Conservation (phyloP, 192 early-diverging fungal genomes). For the Podila horticola region DNA sequence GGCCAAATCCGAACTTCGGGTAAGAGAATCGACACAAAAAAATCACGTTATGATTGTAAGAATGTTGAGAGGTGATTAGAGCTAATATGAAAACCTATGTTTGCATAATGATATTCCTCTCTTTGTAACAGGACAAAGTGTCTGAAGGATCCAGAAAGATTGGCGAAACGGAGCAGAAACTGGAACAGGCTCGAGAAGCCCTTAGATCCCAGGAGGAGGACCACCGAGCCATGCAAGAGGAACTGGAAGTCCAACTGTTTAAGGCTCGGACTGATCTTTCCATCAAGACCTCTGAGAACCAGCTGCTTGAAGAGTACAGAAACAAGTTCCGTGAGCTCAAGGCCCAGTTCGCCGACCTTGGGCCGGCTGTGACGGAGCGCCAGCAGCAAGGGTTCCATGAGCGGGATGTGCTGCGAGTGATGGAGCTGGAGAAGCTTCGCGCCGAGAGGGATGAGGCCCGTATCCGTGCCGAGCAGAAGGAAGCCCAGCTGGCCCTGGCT, state of each 20-base stretch:
- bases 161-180: slow-evolving; percentile 40
- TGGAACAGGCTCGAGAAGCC: slow-evolving; percentile 25
- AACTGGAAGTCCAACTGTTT: slow-evolving; percentile 31
- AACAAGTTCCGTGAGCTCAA: slow-evolving; percentile 42
- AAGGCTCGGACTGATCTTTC: slow-evolving; percentile 30
- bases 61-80: too few species aligned
- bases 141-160: slow-evolving; percentile 34
- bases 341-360: slow-evolving; percentile 37
- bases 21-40: background rate
- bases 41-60: too few species aligned
- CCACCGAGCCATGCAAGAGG: slow-evolving; percentile 39
- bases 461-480: slow-evolving; percentile 20
- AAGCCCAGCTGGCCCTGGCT: slow-evolving; percentile 29
- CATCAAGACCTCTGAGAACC: slow-evolving; percentile 31
- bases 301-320: slow-evolving; percentile 38
- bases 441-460: slow-evolving; percentile 17
- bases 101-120: background rate
- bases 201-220: slow-evolving; percentile 22
- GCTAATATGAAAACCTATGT: background rate
- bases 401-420: slow-evolving; percentile 32
- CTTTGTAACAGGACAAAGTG: slow-evolving; percentile 13
- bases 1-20: slow-evolving; percentile 18
- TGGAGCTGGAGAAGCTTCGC: slow-evolving; percentile 38
- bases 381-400: slow-evolving; percentile 49
- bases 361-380: slow-evolving; percentile 27